Percentiles rank a stretch among this genome's conserved stretches.
Conservation (phyloP, 177 flowering plant species). For the Telopea speciosissima region DNA sequence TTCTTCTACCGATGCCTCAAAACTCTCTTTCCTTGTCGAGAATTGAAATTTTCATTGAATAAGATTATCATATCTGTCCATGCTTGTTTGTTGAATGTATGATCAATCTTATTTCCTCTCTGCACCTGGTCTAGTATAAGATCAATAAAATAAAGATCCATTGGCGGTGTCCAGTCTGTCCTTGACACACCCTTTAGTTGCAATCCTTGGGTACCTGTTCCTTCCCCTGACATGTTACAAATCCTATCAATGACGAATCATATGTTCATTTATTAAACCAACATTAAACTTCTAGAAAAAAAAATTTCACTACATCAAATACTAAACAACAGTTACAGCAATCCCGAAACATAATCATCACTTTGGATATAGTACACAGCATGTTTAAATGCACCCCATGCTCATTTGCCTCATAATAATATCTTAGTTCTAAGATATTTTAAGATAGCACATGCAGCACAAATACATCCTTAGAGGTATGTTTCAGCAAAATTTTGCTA, state of each 20-base stretch:
- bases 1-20: slow-evolving; percentile 17
- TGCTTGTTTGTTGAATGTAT: slow-evolving; percentile 15
- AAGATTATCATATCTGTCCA: slow-evolving; percentile 12
- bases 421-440: no score
- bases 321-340: background rate
- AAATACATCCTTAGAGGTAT: no score
- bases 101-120: slow-evolving; percentile 18
- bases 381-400: no score
- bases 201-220: slow-evolving; percentile 7
- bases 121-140: slow-evolving; percentile 17
- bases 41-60: slow-evolving; percentile 13
- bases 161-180: slow-evolving; percentile 20
- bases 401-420: no score
- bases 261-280: background rate
- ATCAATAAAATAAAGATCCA: slow-evolving; percentile 18
- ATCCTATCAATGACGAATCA: background rate
- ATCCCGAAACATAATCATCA: background rate
- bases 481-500: no score
- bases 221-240: background rate
- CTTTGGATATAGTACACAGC: background rate
- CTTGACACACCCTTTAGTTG: slow-evolving; percentile 11
- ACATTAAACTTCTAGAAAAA: no score
- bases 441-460: no score
- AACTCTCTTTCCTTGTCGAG: slow-evolving; percentile 14
- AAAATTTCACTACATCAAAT: no score